Evolutionary conservation across 352 stramenopile species (phyloP).

Genomic region (Pythium insidiosum): DNA sequence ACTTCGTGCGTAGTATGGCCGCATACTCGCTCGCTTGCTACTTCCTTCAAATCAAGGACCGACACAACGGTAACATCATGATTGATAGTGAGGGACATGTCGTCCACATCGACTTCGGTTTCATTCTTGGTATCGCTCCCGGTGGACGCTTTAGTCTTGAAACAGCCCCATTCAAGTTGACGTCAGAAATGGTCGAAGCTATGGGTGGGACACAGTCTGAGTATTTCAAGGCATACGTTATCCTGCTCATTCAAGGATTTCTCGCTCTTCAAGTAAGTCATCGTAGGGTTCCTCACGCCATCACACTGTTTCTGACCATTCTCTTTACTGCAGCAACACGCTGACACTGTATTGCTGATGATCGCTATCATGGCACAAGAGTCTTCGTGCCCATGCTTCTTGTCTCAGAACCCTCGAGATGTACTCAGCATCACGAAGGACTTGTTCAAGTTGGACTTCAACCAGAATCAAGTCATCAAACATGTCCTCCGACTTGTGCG

Average conservation of each 20-base stretch:
- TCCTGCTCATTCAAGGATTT: conserved; percentile 96
- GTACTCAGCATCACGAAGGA: conserved; percentile 70
- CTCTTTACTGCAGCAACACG: conserved; percentile 75
- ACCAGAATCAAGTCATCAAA: conserved; percentile 85
- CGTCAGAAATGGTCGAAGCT: conserved; percentile 96
- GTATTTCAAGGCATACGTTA: conserved; percentile 97
- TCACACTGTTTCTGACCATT: too few relatives aligned
- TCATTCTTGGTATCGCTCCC: conserved; percentile 97
- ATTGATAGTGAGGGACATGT: conserved; percentile 96
- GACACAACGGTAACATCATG: conserved; percentile 99
- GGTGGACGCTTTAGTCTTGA: conserved; percentile 94
- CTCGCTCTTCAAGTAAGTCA: conserved; percentile 92
- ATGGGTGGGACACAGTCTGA: conserved; percentile 89
- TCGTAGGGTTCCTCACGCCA: too few relatives aligned
- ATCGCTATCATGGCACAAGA: conserved; percentile 95
- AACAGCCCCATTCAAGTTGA: conserved; percentile 98
- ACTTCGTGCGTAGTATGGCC: conserved; percentile 96
- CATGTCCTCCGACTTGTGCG: conserved; percentile 86
- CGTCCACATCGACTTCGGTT: conserved; percentile 99
- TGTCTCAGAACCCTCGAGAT: conserved; percentile 65
- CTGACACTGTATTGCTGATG: conserved; percentile 92
- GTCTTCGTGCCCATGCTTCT: conserved; percentile 95
- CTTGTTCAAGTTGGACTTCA: conserved; percentile 73
- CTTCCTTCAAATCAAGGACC: conserved; percentile 98
- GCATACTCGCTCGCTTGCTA: conserved; percentile 98